Evolutionary conservation across 306 rosid genomes (phyloP).

Genomic region (Vicia faba): DNA sequence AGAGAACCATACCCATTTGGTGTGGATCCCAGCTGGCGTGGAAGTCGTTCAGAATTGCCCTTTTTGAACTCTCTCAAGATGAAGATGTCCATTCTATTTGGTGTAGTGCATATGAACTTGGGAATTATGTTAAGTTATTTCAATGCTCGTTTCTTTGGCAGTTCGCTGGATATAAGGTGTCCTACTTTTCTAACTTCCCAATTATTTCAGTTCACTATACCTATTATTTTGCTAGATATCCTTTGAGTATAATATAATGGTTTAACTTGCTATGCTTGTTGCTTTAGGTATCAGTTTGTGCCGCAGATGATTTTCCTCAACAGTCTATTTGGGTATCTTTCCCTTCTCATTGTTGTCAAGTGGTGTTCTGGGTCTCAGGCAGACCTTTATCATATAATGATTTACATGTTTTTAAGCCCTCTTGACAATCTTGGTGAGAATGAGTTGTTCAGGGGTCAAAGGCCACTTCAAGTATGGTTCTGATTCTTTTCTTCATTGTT

Average conservation of each 20-base stretch:
- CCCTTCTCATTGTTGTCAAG: constrained; percentile 93
- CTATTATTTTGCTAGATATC: constrained; percentile 36
- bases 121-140: constrained; percentile 92
- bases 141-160: constrained; percentile 78
- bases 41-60: constrained; percentile 95
- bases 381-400: constrained; percentile 99
- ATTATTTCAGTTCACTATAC: background rate
- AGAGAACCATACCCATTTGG: constrained; percentile 91
- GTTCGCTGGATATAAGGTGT: constrained; percentile 83
- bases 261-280: constrained; percentile 40
- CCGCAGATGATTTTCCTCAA: constrained; percentile 96
- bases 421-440: constrained; percentile 90
- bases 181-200: constrained; percentile 32
- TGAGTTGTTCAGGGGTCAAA: constrained; percentile 97
- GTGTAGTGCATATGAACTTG: constrained; percentile 90
- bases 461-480: constrained; percentile 84
- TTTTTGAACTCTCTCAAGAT: constrained; percentile 93
- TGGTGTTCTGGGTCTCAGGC: constrained; percentile 99
- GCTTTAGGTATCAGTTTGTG: constrained; percentile 90
- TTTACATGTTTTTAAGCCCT: constrained; percentile 98
- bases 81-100: constrained; percentile 97
- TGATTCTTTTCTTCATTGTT: constrained; percentile 33
- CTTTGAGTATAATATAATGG: constrained; percentile 36
- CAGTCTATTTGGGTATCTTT: constrained; percentile 97
- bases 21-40: constrained; percentile 99